Evolutionary conservation across 352 stramenopile genomes (phyloP), one percentile per base, ranked within the genome.

Genomic region (Pythium aristosporum): DNA sequence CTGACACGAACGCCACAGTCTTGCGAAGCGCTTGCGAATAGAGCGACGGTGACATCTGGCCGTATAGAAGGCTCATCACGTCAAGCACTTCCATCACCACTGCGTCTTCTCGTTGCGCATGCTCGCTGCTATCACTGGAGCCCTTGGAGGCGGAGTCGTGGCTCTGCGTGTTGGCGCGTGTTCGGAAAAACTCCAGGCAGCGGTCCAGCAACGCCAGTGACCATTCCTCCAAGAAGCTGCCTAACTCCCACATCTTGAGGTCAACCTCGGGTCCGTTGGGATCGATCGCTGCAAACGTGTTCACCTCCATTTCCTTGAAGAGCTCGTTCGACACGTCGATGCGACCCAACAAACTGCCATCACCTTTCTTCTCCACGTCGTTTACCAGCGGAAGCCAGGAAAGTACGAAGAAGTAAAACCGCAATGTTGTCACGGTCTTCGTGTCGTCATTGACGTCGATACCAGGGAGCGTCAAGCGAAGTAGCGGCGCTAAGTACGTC

Each of bases 361-460:
- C 63, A 0, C 39, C 56, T 6, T 61, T 64, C 47, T 89, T 88
- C 10, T 57, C 58, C 5, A 81, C 68, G 64, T 92, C 83, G 41
- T 92, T 88, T 36, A 88, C 76, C 25, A 92, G 54, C 12, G 83
- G 83, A 3, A 92, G 58, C 77, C 81, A 91, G 32, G 79, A 87
- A 13, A 92, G 68, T 21, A 88, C 57, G 34, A 79, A 69, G 46
- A 88, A 89, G 66, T 92, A 92, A 9, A 92, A 69, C 11, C 73
- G 72, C 23, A 89, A 57, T 20, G 83, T 92, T 0, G 75, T 75
- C 36, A 76, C 70, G 0, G 83, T 92, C 68, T 92, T 92, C 57
- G 77, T 84, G 46, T 92, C 79, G 56, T 92, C 83, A 21, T 92
- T 92, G 11, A 79, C 69, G 57, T 92, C 83, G 65, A 92, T 91